phyloP scores from a whole-genome alignment of 192 early-diverging fungal species.

The Linnemannia elongata region DNA sequence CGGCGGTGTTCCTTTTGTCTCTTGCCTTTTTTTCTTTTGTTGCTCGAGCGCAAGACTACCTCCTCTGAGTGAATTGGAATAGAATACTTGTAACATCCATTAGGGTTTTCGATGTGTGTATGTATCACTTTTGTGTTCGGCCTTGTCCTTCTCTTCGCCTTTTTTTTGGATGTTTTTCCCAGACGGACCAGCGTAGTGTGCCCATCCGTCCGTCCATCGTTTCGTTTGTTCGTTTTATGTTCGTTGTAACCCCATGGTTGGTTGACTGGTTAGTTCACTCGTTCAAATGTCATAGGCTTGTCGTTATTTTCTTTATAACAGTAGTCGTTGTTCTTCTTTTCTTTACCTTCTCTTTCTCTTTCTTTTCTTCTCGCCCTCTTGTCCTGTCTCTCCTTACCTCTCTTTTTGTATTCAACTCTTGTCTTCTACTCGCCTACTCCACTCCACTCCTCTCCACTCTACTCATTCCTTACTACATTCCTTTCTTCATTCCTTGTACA shows the following conservation, averaged over 20 bases:
- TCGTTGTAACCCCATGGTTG: neutral
- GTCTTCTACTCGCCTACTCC: neutral
- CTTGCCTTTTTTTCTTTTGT: neutral
- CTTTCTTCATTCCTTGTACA: neutral
- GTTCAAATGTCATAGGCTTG: neutral
- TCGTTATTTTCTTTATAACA: neutral
- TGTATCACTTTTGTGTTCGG: neutral
- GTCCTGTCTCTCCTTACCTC: too few species aligned
- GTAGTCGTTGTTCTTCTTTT: neutral
- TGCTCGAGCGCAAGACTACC: neutral
- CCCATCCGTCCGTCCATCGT: neutral
- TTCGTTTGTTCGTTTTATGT: neutral
- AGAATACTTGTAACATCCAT: neutral
- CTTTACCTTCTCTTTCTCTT: neutral
- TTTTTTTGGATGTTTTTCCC: slow-evolving; percentile 15
- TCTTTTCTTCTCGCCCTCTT: neutral
- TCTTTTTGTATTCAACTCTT: neutral
- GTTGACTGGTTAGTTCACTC: neutral
- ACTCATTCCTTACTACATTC: too few species aligned
- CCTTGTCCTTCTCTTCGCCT: neutral
- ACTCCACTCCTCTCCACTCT: neutral
- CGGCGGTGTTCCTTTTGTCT: neutral
- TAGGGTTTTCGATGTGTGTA: neutral
- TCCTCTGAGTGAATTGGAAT: neutral
- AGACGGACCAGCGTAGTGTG: slow-evolving; percentile 7